A percentile compares a stretch with the other conserved stretches of the same genome.
Conservation (phyloP, 306 rosid genomes). For the Vicia villosa region DNA sequence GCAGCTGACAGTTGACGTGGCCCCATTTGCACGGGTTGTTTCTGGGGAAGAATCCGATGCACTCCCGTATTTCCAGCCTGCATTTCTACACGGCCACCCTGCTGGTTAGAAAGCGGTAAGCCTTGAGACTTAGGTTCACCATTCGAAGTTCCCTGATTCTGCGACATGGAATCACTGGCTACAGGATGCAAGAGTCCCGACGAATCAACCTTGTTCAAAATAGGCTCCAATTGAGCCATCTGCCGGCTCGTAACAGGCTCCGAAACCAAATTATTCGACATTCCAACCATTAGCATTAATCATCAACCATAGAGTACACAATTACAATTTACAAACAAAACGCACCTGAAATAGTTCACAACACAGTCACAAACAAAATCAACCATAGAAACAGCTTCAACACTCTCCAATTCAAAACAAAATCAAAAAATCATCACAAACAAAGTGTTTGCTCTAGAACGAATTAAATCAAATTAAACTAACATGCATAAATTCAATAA, state of each 20-base stretch:
- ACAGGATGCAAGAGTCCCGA: slow-evolving; percentile 51
- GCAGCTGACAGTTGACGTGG: slow-evolving; percentile 46
- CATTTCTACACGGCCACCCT: slow-evolving; percentile 46
- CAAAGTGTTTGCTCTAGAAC: background rate
- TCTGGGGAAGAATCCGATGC: slow-evolving; percentile 39
- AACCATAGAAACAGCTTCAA: slow-evolving; percentile 10
- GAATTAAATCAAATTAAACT: slow-evolving; percentile 7
- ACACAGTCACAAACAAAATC: slow-evolving; percentile 17
- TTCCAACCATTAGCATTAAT: slow-evolving; percentile 39
- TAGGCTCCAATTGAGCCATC: slow-evolving; percentile 65
- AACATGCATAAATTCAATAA: background rate
- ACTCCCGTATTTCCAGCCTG: slow-evolving; percentile 36
- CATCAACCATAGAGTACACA: slow-evolving; percentile 20
- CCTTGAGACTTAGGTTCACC: slow-evolving; percentile 49
- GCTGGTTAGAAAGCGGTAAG: slow-evolving; percentile 41
- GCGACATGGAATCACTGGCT: slow-evolving; percentile 46
- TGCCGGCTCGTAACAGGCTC: slow-evolving; percentile 58
- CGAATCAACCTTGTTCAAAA: slow-evolving; percentile 50
- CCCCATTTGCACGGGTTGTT: slow-evolving; percentile 50
- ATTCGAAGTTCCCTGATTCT: slow-evolving; percentile 43
- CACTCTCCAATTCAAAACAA: background rate
- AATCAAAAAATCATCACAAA: background rate
- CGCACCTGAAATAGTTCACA: slow-evolving; percentile 34
- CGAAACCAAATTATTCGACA: slow-evolving; percentile 67
- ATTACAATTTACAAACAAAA: background rate